A percentile compares a stretch with the other conserved stretches of the same genome.
phyloP scores from a whole-genome alignment of 495 filamentous ascomycete species.

The Endocarpon pusillum region DNA sequence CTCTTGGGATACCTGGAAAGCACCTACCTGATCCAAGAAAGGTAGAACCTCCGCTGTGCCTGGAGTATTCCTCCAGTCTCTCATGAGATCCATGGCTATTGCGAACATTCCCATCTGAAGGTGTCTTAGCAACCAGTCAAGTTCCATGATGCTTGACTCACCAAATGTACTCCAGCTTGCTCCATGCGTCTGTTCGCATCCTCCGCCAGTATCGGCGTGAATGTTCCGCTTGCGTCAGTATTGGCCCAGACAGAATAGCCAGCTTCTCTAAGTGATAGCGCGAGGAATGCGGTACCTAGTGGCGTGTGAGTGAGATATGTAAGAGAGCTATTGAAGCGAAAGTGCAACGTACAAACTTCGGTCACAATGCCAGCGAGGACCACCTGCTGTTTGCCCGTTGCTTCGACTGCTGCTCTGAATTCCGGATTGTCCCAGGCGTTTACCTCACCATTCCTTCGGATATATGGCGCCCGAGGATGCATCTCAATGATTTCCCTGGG shows the following conservation, averaged over 20 bases:
- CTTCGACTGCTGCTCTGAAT: slow-evolving; percentile 37
- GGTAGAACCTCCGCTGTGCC: not conserved
- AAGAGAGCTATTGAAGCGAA: slow-evolving; percentile 1
- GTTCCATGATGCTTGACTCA: too few relatives aligned
- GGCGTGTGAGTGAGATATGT: not conserved
- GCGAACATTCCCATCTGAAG: slow-evolving; percentile 37
- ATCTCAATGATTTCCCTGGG: slow-evolving; percentile 39
- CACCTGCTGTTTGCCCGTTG: slow-evolving; percentile 39
- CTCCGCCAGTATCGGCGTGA: slow-evolving; percentile 26
- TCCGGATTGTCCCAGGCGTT: slow-evolving; percentile 50
- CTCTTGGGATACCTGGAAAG: not conserved
- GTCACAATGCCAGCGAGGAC: slow-evolving; percentile 46
- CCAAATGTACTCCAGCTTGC: slow-evolving; percentile 35
- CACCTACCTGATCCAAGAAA: not conserved
- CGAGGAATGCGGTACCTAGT: slow-evolving; percentile 39
- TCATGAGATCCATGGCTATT: slow-evolving; percentile 42
- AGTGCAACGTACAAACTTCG: slow-evolving; percentile 33
- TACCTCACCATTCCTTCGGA: slow-evolving; percentile 43
- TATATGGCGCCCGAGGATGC: slow-evolving; percentile 39
- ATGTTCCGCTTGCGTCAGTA: slow-evolving; percentile 41
- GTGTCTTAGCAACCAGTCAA: too few relatives aligned
- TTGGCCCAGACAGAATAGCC: slow-evolving; percentile 49
- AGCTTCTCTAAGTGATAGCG: slow-evolving; percentile 41
- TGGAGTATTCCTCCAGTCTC: slow-evolving; percentile 32
- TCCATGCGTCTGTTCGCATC: slow-evolving; percentile 38